Evolutionary conservation across 177 flowering plant species (phyloP).

Genomic region (Vitis hybrid): DNA sequence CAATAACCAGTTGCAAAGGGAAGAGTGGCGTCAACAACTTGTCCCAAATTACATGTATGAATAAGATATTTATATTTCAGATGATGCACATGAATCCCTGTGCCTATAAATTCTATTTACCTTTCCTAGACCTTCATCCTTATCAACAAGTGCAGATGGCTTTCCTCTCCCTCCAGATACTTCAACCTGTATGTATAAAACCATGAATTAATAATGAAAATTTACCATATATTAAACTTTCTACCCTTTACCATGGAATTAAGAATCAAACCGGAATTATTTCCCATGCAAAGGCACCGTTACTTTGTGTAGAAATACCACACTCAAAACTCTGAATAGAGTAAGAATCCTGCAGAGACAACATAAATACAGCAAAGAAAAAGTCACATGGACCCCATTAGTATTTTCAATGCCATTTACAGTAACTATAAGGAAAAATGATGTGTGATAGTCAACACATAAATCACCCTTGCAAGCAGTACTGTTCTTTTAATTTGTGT

Average conservation of each 20-base stretch:
- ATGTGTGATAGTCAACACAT: neutral
- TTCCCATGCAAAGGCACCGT: slow-evolving; percentile 87
- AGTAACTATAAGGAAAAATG: neutral
- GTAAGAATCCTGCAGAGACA: slow-evolving; percentile 62
- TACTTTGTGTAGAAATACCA: slow-evolving; percentile 76
- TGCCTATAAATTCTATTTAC: slow-evolving; percentile 27
- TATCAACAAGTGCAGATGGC: slow-evolving; percentile 52
- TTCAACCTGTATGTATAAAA: slow-evolving; percentile 60
- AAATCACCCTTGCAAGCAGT: no score
- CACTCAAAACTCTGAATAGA: slow-evolving; percentile 90
- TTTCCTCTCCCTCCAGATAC: slow-evolving; percentile 78
- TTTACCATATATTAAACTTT: neutral
- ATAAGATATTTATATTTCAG: neutral
- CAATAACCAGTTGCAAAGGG: neutral
- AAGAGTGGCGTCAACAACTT: neutral
- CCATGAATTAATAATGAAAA: neutral
- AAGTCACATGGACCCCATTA: neutral
- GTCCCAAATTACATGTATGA: no score
- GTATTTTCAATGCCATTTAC: neutral
- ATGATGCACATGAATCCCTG: neutral
- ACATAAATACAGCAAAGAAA: neutral
- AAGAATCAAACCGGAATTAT: slow-evolving; percentile 66
- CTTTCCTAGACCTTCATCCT: slow-evolving; percentile 86
- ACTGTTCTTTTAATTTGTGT: no score
- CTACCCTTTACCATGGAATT: slow-evolving; percentile 1